These are phyloP conservation scores for Xylariaceae sp. DNA, from an alignment of 2,329 filamentous ascomycete species.

Conservation along the genomic window DNA sequence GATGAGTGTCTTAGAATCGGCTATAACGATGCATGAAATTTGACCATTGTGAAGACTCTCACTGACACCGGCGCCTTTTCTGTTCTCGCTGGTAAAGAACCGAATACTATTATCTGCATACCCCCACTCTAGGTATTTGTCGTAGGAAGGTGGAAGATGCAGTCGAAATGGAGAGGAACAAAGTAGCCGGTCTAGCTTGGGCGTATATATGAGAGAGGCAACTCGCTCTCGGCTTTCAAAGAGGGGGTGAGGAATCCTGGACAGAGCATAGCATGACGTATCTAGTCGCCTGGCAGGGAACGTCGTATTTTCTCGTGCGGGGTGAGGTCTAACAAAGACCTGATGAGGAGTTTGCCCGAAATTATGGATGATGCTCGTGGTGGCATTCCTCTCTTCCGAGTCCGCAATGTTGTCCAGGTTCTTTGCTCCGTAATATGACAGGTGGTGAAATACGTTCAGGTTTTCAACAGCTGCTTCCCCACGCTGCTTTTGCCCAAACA, in stretches of 20 bases:
- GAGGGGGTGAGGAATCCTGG: constrained; percentile 71
- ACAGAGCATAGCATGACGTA: constrained; percentile 67
- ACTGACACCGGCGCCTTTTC: constrained; percentile 77
- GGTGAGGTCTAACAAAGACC: constrained; percentile 78
- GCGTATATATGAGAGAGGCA: constrained; percentile 68
- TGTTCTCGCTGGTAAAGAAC: constrained; percentile 80
- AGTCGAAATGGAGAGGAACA: constrained; percentile 79
- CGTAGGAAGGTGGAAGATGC: constrained; percentile 78
- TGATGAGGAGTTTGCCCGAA: constrained; percentile 97
- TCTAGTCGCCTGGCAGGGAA: constrained; percentile 68
- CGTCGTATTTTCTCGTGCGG: constrained; percentile 62
- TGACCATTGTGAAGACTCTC: constrained; percentile 93
- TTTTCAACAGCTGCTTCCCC: constrained; percentile 88
- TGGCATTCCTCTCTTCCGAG: constrained; percentile 76
- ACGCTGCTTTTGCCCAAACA: constrained; percentile 91
- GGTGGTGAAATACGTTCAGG: constrained; percentile 91
- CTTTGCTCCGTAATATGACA: constrained; percentile 90
- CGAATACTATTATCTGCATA: constrained; percentile 89
- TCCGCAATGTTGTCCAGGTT: constrained; percentile 89
- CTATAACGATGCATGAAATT: constrained; percentile 75
- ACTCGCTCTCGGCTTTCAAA: constrained; percentile 75
- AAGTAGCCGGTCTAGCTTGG: constrained; percentile 75
- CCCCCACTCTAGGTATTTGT: constrained; percentile 93
- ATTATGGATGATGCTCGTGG: constrained; percentile 95
- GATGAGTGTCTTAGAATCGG: constrained; percentile 83